Evolutionary conservation across 257 asterid species (phyloP).

Genomic region (Plectranthus barbatus): DNA sequence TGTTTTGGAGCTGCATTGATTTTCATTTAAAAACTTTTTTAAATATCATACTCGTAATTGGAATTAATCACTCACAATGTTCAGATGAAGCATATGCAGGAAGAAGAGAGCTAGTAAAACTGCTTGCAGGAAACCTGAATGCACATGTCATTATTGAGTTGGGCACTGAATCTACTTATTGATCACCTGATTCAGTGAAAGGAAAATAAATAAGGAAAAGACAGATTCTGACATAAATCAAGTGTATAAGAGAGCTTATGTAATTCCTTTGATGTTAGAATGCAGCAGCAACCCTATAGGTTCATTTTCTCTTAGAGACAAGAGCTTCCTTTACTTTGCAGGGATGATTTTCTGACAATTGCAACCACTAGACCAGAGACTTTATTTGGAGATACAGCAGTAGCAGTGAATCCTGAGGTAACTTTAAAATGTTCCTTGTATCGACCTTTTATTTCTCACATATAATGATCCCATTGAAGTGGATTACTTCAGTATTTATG

Average conservation of each 20-base stretch:
- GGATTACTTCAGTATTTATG: not conserved
- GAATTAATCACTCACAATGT: too few relatives aligned
- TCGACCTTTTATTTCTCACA: not conserved
- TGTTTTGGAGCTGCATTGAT: too few relatives aligned
- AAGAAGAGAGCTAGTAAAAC: too few relatives aligned
- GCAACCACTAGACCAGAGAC: conserved; percentile 99
- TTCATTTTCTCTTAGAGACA: not conserved
- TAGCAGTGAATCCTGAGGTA: conserved; percentile 94
- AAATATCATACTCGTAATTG: too few relatives aligned
- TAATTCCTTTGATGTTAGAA: not conserved
- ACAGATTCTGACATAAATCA: conserved; percentile 4
- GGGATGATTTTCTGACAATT: conserved; percentile 85
- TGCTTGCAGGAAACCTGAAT: too few relatives aligned
- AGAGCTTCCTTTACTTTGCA: conserved; percentile 21
- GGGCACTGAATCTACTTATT: too few relatives aligned
- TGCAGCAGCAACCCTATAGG: not conserved
- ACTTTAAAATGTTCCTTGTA: not conserved
- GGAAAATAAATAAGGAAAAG: not conserved
- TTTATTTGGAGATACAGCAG: conserved; percentile 92
- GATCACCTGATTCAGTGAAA: too few relatives aligned
- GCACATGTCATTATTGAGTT: too few relatives aligned
- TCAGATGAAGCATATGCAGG: too few relatives aligned
- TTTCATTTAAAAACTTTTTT: too few relatives aligned
- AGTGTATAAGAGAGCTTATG: not conserved
- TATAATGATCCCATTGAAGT: not conserved